These are phyloP conservation scores for Magnaporthiopsis incrustans DNA, from an alignment of 2,329 filamentous ascomycete genomes.

Conservation along the genomic window DNA sequence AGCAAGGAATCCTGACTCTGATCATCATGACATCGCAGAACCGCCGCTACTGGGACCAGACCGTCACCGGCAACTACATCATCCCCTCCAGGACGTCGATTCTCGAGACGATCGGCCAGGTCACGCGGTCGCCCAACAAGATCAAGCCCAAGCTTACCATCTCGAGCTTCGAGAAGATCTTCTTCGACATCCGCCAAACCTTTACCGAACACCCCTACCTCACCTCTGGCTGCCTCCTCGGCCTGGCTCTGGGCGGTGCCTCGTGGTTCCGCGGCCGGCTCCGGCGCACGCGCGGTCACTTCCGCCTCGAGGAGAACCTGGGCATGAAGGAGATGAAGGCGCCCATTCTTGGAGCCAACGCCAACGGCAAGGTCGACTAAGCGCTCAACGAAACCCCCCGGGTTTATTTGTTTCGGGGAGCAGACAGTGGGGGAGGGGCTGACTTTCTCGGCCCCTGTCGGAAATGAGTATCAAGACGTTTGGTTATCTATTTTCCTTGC, in stretches of 20 bases:
- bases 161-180: conserved; percentile 61
- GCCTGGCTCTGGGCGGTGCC: conserved; percentile 42
- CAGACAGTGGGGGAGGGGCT: neutral
- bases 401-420: neutral
- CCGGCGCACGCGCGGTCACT: conserved; percentile 48
- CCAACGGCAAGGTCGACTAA: conserved; percentile 44
- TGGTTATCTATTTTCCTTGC: neutral
- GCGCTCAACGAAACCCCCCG: neutral
- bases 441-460: neutral
- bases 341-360: conserved; percentile 45
- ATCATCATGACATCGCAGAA: conserved; percentile 45
- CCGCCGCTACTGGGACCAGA: conserved; percentile 90
- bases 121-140: conserved; percentile 59
- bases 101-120: conserved; percentile 72
- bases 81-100: conserved; percentile 84
- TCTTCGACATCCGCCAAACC: conserved; percentile 54
- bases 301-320: conserved; percentile 50
- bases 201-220: conserved; percentile 54
- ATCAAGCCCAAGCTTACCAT: conserved; percentile 75
- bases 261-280: conserved; percentile 48
- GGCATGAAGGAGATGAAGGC: conserved; percentile 51
- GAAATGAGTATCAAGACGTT: neutral
- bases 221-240: conserved; percentile 48
- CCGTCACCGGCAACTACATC: conserved; percentile 82
- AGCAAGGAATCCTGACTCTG: neutral